Base-by-base conservation (phyloP, 2,329 filamentous ascomycete genomes). In the Ustilaginoidea virens region DNA sequence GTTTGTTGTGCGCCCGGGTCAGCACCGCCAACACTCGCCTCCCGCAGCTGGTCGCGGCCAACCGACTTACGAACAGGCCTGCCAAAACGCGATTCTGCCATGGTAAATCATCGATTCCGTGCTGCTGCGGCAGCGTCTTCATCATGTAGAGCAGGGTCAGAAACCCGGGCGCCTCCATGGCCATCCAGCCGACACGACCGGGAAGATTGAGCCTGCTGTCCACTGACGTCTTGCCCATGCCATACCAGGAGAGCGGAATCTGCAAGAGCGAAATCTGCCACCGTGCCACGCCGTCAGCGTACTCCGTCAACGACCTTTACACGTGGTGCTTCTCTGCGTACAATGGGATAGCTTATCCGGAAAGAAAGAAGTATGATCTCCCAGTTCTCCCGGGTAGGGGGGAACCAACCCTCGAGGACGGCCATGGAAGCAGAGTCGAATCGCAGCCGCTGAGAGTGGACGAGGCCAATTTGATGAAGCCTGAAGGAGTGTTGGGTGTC, bases 151-250 rank as follows among this genome's bases (percentile, higher is more conserved):
- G 52, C 33, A 94, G 57, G 9, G 74, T 79, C 19, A 83, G 44
- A 45, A 85, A 76, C 11, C 82, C 83, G 0, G 80, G 74, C 10
- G 69, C 59, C 53, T 98, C 90, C 83, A 94, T 94, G 3, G 74
- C 69, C 32, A 80, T 66, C 90, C 90, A 98, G 33, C 73, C 85
- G 37, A 82, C 60, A 42, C 80, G 81, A 36, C 90, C 90, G 2
- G 86, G 81, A n/a, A 96, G 53, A 55, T 98, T 98, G 48, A 90
- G 61, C 9, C 58, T 58, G 42, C 78, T 85, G 3, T 63, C 47
- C 12, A 74, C 66, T 4, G 83, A 92, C 3, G 86, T 93, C 56
- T 96, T 96, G 51, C 90, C 90, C 61, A 87, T 83, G 28, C 81
- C 81, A 51, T 94, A 90, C 67, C 72, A 93, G 31, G 71, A 66